Conservation (phyloP, 345 rosid genomes). For the Heritiera littoralis region DNA sequence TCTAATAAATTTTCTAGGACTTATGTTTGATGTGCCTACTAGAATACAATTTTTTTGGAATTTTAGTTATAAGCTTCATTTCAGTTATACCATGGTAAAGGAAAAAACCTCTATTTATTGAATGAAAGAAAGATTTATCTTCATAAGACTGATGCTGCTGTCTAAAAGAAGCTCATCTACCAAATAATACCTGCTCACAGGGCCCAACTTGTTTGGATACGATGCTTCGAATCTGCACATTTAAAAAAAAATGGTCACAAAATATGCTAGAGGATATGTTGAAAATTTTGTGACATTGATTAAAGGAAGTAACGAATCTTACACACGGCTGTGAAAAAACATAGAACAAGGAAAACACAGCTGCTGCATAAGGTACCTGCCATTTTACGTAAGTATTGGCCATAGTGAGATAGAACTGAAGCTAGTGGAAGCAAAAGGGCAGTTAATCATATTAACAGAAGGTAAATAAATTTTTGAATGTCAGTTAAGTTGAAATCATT, state of each 20-base stretch:
- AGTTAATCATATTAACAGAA: not conserved
- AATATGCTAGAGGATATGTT: not conserved
- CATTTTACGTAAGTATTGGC: slow-evolving; percentile 27
- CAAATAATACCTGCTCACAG: slow-evolving; percentile 64
- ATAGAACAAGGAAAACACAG: slow-evolving; percentile 56
- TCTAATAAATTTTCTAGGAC: not conserved
- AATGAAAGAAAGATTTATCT: not conserved
- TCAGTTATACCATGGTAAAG: not conserved
- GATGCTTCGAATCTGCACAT: slow-evolving; percentile 72
- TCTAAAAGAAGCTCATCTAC: not conserved
- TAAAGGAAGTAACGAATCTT: slow-evolving; percentile 34
- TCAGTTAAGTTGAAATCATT: slow-evolving; percentile 26
- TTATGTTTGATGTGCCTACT: not conserved
- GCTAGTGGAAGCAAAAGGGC: not conserved
- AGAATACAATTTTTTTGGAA: not conserved
- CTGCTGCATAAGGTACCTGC: slow-evolving; percentile 83
- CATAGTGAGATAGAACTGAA: slow-evolving; percentile 1
- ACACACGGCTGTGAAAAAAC: slow-evolving; percentile 79
- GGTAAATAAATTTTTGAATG: not conserved
- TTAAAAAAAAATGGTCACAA: not conserved
- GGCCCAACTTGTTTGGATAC: slow-evolving; percentile 87
- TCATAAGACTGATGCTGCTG: not conserved
- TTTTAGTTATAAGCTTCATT: not conserved
- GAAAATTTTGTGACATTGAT: not conserved
- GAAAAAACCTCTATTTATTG: not conserved